These are phyloP conservation scores for Ophiosphaerella korrae DNA, from an alignment of 2,329 filamentous ascomycete genomes.

Conservation along the genomic window DNA sequence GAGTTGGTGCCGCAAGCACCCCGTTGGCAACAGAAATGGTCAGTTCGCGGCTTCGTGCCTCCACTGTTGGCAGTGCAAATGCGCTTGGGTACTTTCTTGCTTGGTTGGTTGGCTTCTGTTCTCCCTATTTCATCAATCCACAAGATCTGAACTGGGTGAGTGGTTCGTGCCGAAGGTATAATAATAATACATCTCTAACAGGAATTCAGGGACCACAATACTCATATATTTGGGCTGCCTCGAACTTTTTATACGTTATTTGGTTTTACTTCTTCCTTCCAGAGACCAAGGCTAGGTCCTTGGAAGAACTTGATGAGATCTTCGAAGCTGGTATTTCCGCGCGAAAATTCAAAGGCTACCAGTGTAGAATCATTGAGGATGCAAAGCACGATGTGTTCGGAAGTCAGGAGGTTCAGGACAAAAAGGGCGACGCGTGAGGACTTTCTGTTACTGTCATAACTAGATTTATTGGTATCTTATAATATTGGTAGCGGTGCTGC, in stretches of 20 bases:
- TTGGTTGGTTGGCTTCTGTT: conserved; percentile 44
- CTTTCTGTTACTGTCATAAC: background rate
- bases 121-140: conserved; percentile 50
- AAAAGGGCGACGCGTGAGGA: background rate
- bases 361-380: conserved; percentile 28
- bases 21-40: conserved; percentile 40
- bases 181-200: background rate
- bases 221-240: conserved; percentile 34
- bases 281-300: conserved; percentile 43
- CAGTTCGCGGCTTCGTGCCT: conserved; percentile 42
- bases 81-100: conserved; percentile 44
- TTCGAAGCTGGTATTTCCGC: conserved; percentile 30
- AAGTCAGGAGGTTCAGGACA: background rate
- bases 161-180: conserved; percentile 16
- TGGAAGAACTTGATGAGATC: conserved; percentile 38
- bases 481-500: too few species aligned
- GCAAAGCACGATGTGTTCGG: conserved; percentile 22
- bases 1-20: conserved; percentile 40
- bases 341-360: conserved; percentile 25
- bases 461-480: too few species aligned
- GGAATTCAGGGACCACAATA: conserved; percentile 24
- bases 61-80: conserved; percentile 43
- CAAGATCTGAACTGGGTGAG: conserved; percentile 43
- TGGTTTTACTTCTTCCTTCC: conserved; percentile 67
- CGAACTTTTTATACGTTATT: conserved; percentile 53